Evolutionary conservation across 2,329 filamentous ascomycete genomes (phyloP), one percentile per base, ranked within the genome.

Genomic region (Beauveria pseudobassiana): DNA sequence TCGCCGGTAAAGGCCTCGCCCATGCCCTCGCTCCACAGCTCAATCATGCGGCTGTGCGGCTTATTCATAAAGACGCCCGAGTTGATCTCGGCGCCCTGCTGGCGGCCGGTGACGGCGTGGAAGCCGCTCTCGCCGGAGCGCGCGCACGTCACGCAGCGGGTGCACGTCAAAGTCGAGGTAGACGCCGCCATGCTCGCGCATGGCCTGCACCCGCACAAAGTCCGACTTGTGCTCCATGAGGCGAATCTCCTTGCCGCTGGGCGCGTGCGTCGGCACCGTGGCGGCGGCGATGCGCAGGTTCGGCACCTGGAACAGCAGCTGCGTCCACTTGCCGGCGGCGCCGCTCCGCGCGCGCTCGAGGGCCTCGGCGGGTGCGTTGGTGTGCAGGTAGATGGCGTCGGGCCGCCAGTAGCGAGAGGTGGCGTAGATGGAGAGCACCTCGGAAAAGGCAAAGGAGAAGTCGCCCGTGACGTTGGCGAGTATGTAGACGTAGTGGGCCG

Each of bases 401-500:
- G 68, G 69, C 12, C 58, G 50, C 62, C 62, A 65, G 61, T 64
- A 63, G 45, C 52, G 49, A 56, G 61, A 63, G 1, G 65, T 60
- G 2, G 65, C 63, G 60, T 68, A 70, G 3, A 69, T 49, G 43
- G 67, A 65, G n/a, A 70, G 63, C 46, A 63, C 65, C 28, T 68
- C 63, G 42, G 62, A 63, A 34, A 69, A 68, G 10, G 63, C 26
- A 53, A 69, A 67, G 22, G 18, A n/a, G 30, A 69, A 63, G 50
- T 65, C 61, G 54, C 20, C 51, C 5, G 42, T 42, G 26, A 45
- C 16, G 43, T 69, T 64, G 8, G 56, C 26, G n/a, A 67, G 46
- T 20, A 67, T 62, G 62, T 65, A 69, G 45, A 69, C 64, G 50
- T 64, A 70, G 59, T 70, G 69, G 18, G 65, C 67, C 2, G 64